phyloP scores from a whole-genome alignment of 2,329 filamentous ascomycete species.

The Trichoderma citrinoviride region DNA sequence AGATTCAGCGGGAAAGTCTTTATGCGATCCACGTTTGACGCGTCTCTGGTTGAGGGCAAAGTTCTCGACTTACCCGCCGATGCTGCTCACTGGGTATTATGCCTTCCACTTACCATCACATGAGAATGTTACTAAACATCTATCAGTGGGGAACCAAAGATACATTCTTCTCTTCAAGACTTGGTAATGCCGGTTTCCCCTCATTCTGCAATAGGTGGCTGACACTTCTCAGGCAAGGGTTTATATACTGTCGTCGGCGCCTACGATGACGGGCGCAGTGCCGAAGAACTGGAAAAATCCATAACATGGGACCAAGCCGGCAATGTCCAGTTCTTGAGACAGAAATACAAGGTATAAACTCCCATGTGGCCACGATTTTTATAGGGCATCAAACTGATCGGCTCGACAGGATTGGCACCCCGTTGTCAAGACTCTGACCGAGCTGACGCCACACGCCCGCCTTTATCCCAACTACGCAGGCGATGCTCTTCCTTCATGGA shows the following conservation, averaged over 20 bases:
- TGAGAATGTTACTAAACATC: slow-evolving; percentile 20
- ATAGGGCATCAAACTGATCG: background rate
- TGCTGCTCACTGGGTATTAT: slow-evolving; percentile 23
- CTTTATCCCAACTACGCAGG: slow-evolving; percentile 44
- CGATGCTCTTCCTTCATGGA: slow-evolving; percentile 40
- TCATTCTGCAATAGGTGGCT: background rate
- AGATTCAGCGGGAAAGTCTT: slow-evolving; percentile 23
- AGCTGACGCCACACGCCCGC: slow-evolving; percentile 40
- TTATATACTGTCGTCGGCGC: slow-evolving; percentile 45
- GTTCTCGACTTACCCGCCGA: slow-evolving; percentile 22
- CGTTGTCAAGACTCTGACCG: slow-evolving; percentile 38
- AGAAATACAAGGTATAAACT: slow-evolving; percentile 31
- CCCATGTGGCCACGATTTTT: background rate
- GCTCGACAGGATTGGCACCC: slow-evolving; percentile 39
- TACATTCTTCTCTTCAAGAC: slow-evolving; percentile 33
- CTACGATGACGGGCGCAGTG: slow-evolving; percentile 36
- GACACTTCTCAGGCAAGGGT: slow-evolving; percentile 23
- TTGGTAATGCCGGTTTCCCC: slow-evolving; percentile 30
- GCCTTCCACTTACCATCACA: background rate
- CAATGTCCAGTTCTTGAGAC: slow-evolving; percentile 35
- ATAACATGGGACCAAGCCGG: slow-evolving; percentile 40
- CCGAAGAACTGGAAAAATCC: slow-evolving; percentile 31
- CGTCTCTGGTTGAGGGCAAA: slow-evolving; percentile 20
- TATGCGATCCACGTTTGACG: slow-evolving; percentile 23
- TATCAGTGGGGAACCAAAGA: slow-evolving; percentile 10